Conservation (phyloP, 1,139 yeast species). For the Taphrina sp. region DNA sequence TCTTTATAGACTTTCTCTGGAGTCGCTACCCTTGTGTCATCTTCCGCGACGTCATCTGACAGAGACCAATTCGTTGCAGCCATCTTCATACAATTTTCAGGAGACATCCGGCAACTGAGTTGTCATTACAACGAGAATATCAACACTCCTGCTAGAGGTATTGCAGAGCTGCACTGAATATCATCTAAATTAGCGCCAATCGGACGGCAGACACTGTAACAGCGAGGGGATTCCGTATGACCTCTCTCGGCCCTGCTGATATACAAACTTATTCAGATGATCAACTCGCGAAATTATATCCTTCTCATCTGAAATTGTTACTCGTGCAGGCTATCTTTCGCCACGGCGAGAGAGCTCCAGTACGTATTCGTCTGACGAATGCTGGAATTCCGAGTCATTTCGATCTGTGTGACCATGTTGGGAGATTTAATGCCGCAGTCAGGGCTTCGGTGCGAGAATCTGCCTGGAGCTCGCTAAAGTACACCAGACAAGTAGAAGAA, state of each 20-base stretch:
- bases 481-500: slow-evolving; percentile 25
- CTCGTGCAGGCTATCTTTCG: slow-evolving; percentile 35
- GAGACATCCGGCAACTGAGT: too few relatives aligned
- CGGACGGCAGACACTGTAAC: too few relatives aligned
- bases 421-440: slow-evolving; percentile 35
- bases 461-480: slow-evolving; percentile 22
- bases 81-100: too few relatives aligned
- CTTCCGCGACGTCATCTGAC: too few relatives aligned
- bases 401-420: slow-evolving; percentile 38
- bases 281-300: slow-evolving; percentile 36
- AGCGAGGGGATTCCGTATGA: slow-evolving; percentile 1
- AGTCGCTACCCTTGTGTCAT: too few relatives aligned
- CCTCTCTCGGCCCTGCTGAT: slow-evolving; percentile 4
- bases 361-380: slow-evolving; percentile 37
- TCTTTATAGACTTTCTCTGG: too few relatives aligned
- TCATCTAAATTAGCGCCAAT: too few relatives aligned
- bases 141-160: too few relatives aligned
- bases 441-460: not conserved
- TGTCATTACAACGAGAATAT: too few relatives aligned
- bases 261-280: slow-evolving; percentile 24
- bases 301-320: slow-evolving; percentile 36
- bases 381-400: slow-evolving; percentile 39
- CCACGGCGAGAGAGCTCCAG: slow-evolving; percentile 40
- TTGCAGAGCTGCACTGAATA: too few relatives aligned
- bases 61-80: too few relatives aligned